Evolutionary conservation across 2,329 filamentous ascomycete species (phyloP).

Genomic region (Huntiella savannae): DNA sequence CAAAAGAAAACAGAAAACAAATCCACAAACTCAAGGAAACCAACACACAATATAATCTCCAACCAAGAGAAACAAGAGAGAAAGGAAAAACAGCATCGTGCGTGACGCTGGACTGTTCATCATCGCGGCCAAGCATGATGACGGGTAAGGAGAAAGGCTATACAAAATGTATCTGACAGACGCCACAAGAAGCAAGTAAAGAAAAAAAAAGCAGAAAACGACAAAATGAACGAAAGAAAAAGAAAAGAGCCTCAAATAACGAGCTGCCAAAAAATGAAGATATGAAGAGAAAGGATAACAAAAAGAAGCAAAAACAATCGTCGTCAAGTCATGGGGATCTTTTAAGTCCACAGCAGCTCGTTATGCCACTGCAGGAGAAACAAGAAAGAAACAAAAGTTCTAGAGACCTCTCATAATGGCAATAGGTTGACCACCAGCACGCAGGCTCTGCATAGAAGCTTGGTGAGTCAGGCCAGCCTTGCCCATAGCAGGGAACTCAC

Average conservation of each 20-base stretch:
- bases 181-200: neutral
- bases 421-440: neutral
- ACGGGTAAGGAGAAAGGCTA: neutral
- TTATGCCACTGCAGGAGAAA: constrained; percentile 1
- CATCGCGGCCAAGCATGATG: too few species aligned
- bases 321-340: constrained; percentile 10
- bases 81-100: too few species aligned
- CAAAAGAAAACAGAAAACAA: neutral
- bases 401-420: neutral
- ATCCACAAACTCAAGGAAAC: neutral
- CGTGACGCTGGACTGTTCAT: too few species aligned
- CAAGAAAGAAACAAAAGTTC: constrained; percentile 3
- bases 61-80: neutral
- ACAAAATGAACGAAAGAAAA: constrained; percentile 2
- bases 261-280: neutral
- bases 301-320: constrained; percentile 4
- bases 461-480: constrained; percentile 6
- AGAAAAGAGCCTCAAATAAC: neutral
- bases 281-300: neutral
- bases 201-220: neutral
- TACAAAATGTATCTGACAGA: neutral
- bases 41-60: neutral
- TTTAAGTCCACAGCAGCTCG: constrained; percentile 4
- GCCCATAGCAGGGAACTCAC: constrained; percentile 19
- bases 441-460: neutral